Conservation (phyloP, 805 yeast species). For the Yamadazyma laniorum region DNA sequence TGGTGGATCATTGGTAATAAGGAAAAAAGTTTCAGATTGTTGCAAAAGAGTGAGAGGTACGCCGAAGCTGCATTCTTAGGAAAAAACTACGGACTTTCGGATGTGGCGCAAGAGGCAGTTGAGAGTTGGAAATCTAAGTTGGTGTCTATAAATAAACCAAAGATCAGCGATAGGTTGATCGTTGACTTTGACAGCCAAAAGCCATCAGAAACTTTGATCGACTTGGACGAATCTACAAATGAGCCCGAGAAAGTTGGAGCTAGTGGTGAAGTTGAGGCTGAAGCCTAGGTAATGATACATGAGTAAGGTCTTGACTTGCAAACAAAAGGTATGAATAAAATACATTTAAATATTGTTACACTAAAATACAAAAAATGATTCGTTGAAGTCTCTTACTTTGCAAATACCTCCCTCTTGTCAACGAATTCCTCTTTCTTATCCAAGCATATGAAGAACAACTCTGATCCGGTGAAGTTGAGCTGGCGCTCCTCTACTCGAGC, state of each 20-base stretch:
- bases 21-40: slow-evolving; percentile 58
- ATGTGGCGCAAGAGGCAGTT: slow-evolving; percentile 47
- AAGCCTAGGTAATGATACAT: slow-evolving; percentile 1
- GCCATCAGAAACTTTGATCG: slow-evolving; percentile 9
- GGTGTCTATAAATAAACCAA: slow-evolving; percentile 46
- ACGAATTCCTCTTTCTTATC: slow-evolving; percentile 18
- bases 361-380: background rate
- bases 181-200: slow-evolving; percentile 26
- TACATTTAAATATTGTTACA: slow-evolving; percentile 1
- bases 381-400: background rate
- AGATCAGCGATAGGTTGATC: slow-evolving; percentile 60
- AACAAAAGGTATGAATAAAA: background rate
- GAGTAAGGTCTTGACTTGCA: too few relatives aligned
- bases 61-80: slow-evolving; percentile 87
- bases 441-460: slow-evolving; percentile 28
- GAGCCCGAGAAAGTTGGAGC: background rate
- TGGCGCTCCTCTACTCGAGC: slow-evolving; percentile 17
- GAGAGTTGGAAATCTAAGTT: slow-evolving; percentile 68
- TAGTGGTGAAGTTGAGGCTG: slow-evolving; percentile 2
- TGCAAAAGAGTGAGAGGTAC: slow-evolving; percentile 64
- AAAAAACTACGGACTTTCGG: slow-evolving; percentile 57
- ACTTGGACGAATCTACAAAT: slow-evolving; percentile 7
- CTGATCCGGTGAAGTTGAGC: slow-evolving; percentile 13
- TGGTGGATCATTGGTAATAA: slow-evolving; percentile 83
- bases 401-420: slow-evolving; percentile 11